These are phyloP conservation scores for Tetrapyrgos nigripes DNA, from an alignment of 1,284 basidiomycete genomes.

Conservation along the genomic window DNA sequence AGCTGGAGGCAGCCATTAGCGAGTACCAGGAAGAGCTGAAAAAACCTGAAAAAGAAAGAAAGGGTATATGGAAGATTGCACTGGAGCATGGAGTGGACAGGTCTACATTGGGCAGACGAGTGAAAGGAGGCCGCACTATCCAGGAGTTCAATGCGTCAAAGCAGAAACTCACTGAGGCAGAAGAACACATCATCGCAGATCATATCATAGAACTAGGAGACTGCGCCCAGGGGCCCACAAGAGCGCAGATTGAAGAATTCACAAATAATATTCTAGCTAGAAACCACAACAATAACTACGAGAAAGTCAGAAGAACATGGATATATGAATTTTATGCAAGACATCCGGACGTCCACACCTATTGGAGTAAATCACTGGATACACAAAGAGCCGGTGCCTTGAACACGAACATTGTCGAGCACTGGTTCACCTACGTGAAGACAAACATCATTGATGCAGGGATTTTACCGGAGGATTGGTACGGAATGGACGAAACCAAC, in stretches of 20 bases:
- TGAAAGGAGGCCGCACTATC: conserved; percentile 1
- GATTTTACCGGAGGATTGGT: conserved; percentile 18
- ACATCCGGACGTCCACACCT: conserved; percentile 13
- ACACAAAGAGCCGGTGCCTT: conserved; percentile 20
- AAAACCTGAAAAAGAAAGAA: background rate
- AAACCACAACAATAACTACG: background rate
- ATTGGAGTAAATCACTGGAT: conserved; percentile 24
- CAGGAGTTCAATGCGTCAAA: background rate
- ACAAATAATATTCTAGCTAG: conserved; percentile 6
- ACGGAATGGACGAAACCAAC: conserved; percentile 28
- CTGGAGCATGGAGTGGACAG: background rate
- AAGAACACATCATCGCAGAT: conserved; percentile 9
- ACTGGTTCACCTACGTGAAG: conserved; percentile 23
- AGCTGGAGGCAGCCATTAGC: background rate
- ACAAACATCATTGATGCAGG: conserved; percentile 19
- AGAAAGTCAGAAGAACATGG: conserved; percentile 2
- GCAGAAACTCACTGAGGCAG: conserved; percentile 2
- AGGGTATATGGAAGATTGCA: background rate
- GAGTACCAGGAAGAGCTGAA: background rate
- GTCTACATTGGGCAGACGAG: background rate
- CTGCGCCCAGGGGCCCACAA: background rate
- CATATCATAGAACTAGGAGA: background rate
- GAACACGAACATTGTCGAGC: conserved; percentile 22
- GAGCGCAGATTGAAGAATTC: conserved; percentile 2
- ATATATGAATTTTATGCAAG: conserved; percentile 1